Evolutionary conservation across 1,284 basidiomycete genomes (phyloP).

Genomic region (Puccinia novopanici): DNA sequence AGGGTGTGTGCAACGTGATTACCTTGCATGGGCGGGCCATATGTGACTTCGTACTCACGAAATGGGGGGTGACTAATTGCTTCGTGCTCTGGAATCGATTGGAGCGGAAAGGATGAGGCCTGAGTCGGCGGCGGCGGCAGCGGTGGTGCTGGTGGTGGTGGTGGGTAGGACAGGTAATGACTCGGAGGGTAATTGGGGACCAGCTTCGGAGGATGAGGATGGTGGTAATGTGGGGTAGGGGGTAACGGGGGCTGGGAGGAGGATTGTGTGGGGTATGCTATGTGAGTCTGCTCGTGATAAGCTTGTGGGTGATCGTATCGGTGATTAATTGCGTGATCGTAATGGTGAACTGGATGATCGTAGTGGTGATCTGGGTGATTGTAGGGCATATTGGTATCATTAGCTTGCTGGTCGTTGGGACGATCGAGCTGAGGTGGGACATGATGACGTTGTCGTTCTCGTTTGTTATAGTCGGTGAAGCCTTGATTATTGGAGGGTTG

Average conservation of each 20-base stretch:
- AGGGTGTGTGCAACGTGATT: neutral
- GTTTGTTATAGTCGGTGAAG: neutral
- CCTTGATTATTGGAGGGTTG: neutral
- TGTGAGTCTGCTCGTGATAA: neutral
- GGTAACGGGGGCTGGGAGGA: neutral
- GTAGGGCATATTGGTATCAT: neutral
- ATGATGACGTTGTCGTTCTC: neutral
- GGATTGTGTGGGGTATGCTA: neutral
- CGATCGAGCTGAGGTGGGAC: neutral
- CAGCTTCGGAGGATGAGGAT: neutral
- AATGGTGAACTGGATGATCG: neutral
- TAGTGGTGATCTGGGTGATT: neutral
- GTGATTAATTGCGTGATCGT: neutral
- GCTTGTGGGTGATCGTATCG: neutral
- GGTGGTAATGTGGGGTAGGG: slow-evolving; percentile 6
- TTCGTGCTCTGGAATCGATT: neutral
- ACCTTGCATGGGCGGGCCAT: neutral
- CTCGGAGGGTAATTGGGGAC: slow-evolving; percentile 17
- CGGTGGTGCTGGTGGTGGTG: no score
- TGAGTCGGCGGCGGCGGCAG: neutral
- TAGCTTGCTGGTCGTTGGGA: neutral
- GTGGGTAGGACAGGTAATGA: slow-evolving; percentile 4
- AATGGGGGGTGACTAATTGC: neutral
- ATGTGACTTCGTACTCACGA: neutral
- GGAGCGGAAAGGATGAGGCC: neutral